Base-by-base conservation (phyloP, 2,329 filamentous ascomycete species). In the Beauveria sp. region DNA sequence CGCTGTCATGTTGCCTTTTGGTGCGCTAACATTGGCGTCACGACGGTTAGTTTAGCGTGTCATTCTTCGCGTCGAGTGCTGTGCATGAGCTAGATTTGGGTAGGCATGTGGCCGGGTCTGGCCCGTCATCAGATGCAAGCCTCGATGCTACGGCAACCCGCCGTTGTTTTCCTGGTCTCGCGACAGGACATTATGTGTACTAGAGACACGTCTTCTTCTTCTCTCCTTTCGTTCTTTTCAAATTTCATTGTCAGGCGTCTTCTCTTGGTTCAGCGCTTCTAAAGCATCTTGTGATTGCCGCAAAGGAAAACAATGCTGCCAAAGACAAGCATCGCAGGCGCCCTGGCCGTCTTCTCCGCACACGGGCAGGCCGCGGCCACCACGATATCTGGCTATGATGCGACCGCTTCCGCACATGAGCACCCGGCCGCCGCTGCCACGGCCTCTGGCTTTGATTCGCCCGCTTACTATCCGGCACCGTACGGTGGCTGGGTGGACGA, bases 381-480 rank as follows among this genome's bases (percentile, higher is more conserved):
- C 12, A 26, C 45, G 28, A 26, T 43, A 24, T 40, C 55, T 46
- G 68, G 65, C 5, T 74, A 69, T 66, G 79, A 76, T 67, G 76
- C 77, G 50, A 77, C 81, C 1, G 71, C 82, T 1, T 90, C 12
- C 31, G 10, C 31, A 34, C 31, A 34, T 12, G 31, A 34, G 31
- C 31, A 10, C 12, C 20, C 22, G 22, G 45, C 22, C 20, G 5
- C 12, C 40, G 60, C 51, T n/a, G 42, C 50, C 18, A 38, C 52
- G 28, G 38, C 55, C n/a, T 22, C 54, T 46, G 69, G 66, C 7
- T 74, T 69, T 66, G 79, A 76, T 67, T 76, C 77, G 49, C 77
- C 81, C 1, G 71, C 82, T 1, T 91, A 88, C 71, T 92, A 91
- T 70, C 89, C 89, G 22, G 78, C 88, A 9, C 89, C 88, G 0